Evolutionary conservation across 306 rosid species (phyloP).

Genomic region (Pachyrhizus erosus): DNA sequence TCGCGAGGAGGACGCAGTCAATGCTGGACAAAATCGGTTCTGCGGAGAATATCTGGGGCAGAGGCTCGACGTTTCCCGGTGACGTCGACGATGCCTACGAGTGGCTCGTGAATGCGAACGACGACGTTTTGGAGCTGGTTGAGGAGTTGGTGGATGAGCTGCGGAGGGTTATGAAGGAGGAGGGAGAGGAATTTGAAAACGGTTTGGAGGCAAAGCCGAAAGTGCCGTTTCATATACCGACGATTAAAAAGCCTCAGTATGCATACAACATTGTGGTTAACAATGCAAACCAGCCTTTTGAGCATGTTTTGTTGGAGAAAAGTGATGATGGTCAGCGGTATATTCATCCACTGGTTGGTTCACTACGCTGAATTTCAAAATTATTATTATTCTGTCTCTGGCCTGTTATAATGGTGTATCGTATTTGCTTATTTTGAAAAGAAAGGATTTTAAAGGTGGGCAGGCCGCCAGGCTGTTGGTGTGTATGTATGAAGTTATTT

Average conservation of each 20-base stretch:
- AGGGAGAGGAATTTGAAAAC: slow-evolving; percentile 51
- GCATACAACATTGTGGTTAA: slow-evolving; percentile 66
- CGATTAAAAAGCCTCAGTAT: slow-evolving; percentile 80
- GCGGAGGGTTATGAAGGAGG: slow-evolving; percentile 55
- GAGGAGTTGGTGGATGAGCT: slow-evolving; percentile 70
- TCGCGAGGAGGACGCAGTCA: slow-evolving; percentile 60
- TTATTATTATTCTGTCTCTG: background rate
- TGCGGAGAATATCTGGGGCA: slow-evolving; percentile 59
- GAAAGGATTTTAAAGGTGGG: background rate
- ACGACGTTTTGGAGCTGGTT: slow-evolving; percentile 72
- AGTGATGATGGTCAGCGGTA: slow-evolving; percentile 77
- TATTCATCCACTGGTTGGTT: slow-evolving; percentile 88
- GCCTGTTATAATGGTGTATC: background rate
- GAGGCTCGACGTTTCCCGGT: slow-evolving; percentile 58
- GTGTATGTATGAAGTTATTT: background rate
- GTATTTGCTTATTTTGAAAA: background rate
- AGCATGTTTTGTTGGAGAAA: slow-evolving; percentile 84
- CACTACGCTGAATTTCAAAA: slow-evolving; percentile 7
- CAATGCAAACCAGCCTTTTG: slow-evolving; percentile 76
- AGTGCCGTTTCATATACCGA: slow-evolving; percentile 81
- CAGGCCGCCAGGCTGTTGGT: background rate
- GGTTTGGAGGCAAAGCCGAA: slow-evolving; percentile 63
- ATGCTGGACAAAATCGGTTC: slow-evolving; percentile 68
- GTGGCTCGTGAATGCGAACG: slow-evolving; percentile 82
- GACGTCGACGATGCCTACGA: slow-evolving; percentile 84